Base-by-base conservation (phyloP, 345 rosid species). In the Citrus trifoliata region DNA sequence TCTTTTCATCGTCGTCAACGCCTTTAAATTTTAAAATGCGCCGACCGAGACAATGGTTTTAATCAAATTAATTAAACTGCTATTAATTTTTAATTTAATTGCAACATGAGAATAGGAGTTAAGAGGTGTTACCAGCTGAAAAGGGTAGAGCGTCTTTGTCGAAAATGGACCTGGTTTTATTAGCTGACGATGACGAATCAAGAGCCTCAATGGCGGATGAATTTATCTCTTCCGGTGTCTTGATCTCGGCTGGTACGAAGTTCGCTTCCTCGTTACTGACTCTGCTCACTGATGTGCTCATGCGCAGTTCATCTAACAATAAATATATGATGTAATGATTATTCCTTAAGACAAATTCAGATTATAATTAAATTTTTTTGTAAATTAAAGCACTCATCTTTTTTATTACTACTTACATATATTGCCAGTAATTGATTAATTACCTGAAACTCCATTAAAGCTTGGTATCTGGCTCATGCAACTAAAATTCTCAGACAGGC, bases 121-220 rank as follows among this genome's bases (percentile, higher is more conserved):
- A 22, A 32, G 35, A 51, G 22, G 8, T 51, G 78, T 21, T 81
- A 87, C 89, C 88, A 16, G 58, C 58, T 53, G 85, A 80, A 53
- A 33, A 38, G 74, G 76, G 58, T 10, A 63, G 13, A 48, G 79
- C 22, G 61, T 83, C 78, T 7, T 77, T 77, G 58, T 76, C 77
- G n/a, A 80, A 80, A 9, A 78, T 13, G 16, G 82, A 80, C 62
- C 76, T 80, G 55, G 64, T 78, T 61, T 69, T 79, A n/a, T 80
- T 86, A 88, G 83, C 59, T 68, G 91, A 87, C 64, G 89, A 85
- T 2, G 90, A 79, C 19, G 91, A 87, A 67, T 86, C 86, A 22
- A 75, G 74, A 77, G 82, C 79, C 59, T 79, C 84, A 69, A 18
- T n/a, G 66, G 58, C 35, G 18, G 51, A 13, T 63, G 78, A 71